Percentiles rank a stretch among this genome's conserved stretches.
These are phyloP conservation scores for Aspergillus sclerotialis DNA, from an alignment of 2,329 filamentous ascomycete species.

Conservation along the genomic window DNA sequence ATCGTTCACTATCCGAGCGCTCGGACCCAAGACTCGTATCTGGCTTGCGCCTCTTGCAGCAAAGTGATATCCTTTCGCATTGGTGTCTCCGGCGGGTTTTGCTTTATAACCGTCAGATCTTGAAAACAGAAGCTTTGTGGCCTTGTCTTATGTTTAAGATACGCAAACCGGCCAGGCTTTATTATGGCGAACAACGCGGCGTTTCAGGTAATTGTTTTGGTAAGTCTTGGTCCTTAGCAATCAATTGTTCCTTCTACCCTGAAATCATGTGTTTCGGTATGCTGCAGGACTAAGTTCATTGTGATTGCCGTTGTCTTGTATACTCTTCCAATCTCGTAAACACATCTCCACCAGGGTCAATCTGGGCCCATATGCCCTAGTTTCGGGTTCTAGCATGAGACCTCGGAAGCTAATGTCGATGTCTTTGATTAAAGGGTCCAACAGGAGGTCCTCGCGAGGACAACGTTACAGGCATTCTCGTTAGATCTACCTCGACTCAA, in stretches of 20 bases:
- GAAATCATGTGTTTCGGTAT: not conserved
- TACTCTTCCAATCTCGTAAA: not conserved
- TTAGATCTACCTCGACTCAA: constrained; percentile 68
- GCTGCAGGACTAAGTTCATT: constrained; percentile 1
- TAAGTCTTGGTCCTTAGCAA: constrained; percentile 40
- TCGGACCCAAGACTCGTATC: not conserved
- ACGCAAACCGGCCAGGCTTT: too few relatives aligned
- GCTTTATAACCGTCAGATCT: not conserved
- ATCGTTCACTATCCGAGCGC: too few relatives aligned
- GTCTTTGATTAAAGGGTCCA: constrained; percentile 57
- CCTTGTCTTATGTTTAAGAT: too few relatives aligned
- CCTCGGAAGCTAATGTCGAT: constrained; percentile 18
- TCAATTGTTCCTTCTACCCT: constrained; percentile 3
- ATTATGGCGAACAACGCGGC: constrained; percentile 37
- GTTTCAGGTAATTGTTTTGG: constrained; percentile 68
- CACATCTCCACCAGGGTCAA: not conserved
- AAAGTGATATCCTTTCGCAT: too few relatives aligned
- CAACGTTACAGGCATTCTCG: constrained; percentile 81
- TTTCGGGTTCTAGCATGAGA: constrained; percentile 13
- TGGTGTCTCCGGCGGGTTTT: too few relatives aligned
- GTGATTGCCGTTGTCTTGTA: not conserved
- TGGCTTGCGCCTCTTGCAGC: not conserved
- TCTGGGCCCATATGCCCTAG: not conserved
- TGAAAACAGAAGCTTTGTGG: not conserved
- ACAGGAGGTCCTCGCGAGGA: constrained; percentile 86